Percentiles rank a stretch among this genome's conserved stretches.
Conservation (phyloP, 2,329 filamentous ascomycete species). For the Monilinia laxa region DNA sequence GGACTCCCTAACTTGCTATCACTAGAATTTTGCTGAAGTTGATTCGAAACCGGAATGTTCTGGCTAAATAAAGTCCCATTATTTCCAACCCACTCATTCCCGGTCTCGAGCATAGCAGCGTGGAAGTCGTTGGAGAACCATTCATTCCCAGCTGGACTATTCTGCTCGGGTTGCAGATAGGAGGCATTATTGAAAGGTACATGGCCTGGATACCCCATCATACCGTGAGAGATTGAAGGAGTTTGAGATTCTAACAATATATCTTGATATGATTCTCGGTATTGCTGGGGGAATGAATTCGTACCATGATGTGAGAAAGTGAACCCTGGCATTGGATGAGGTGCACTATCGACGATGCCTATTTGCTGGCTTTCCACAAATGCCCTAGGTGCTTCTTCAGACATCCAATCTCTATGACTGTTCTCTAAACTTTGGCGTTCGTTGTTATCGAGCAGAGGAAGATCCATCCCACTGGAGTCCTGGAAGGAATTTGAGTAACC, state of each 20-base stretch:
- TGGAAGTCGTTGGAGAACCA: constrained; percentile 36
- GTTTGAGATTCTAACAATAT: constrained; percentile 2
- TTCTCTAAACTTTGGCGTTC: background rate
- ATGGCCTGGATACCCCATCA: background rate
- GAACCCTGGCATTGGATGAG: background rate
- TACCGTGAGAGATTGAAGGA: constrained; percentile 1
- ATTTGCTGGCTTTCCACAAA: constrained; percentile 1
- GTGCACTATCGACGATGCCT: background rate
- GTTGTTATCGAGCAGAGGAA: background rate
- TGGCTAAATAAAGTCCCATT: constrained; percentile 21
- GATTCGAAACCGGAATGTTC: constrained; percentile 15
- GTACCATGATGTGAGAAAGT: constrained; percentile 5
- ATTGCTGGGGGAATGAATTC: constrained; percentile 7
- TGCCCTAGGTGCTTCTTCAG: constrained; percentile 9
- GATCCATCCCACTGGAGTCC: background rate
- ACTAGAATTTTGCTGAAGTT: background rate
- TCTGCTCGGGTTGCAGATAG: constrained; percentile 20
- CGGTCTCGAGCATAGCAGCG: constrained; percentile 33
- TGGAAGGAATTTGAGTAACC: constrained; percentile 7
- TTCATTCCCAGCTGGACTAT: constrained; percentile 22
- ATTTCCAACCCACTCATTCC: constrained; percentile 28
- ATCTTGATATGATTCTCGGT: constrained; percentile 13
- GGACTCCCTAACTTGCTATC: constrained; percentile 5
- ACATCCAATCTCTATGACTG: background rate
- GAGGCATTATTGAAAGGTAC: background rate